Evolutionary conservation across 1,139 yeast species (phyloP), one percentile per base, ranked within the genome.

Genomic region (Suzukiozyma palmioleophila): DNA sequence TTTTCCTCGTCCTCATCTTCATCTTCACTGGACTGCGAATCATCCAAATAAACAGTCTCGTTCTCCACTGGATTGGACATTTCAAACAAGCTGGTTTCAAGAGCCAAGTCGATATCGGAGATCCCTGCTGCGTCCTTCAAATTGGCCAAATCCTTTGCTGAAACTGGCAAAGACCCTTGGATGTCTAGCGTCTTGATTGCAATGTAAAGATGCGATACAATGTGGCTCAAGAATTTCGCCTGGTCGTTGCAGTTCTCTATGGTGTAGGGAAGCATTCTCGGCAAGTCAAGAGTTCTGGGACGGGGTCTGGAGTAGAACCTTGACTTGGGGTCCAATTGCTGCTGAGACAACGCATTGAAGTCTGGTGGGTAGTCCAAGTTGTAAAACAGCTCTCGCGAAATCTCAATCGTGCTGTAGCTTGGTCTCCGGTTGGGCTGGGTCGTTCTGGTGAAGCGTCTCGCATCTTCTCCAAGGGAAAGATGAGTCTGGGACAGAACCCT

Each of bases 121-220:
- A 63, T 40, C 2, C 66, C 69, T 29, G 55, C 51, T 8, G 46
- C 54, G 38, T 63, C 59, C 40, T 55, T 60, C 36, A 72, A 50
- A 2, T 65, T 57, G 1, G 73, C 78, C 49, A 80, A 62, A 47
- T 81, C 87, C 43, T 75, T 77, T 10, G 86, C 80, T 13, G 84
- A 77, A 7, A 87, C 77, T 2, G 85, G 75, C 25, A 87, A 66
- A 9, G 79, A 66, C 1, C 96, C 95, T 52, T 81, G 84, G 16
- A 87, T 66, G 57, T 89, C 96, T 47, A 82, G 66, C 3, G 95
- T 80, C 48, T 79, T 73, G 41, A 88, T 75, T 10, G 96, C 88
- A 43, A 87, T 77, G 57, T 87, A 87, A 21, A 92, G 62, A 59
- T 88, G 89, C 2, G 84, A 75, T 26, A 89, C 73, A 26, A 92